A percentile compares a stretch with the other conserved stretches of the same genome.
These are phyloP conservation scores for Stagonosporopsis tanaceti DNA, from an alignment of 2,329 filamentous ascomycete species.

Conservation along the genomic window DNA sequence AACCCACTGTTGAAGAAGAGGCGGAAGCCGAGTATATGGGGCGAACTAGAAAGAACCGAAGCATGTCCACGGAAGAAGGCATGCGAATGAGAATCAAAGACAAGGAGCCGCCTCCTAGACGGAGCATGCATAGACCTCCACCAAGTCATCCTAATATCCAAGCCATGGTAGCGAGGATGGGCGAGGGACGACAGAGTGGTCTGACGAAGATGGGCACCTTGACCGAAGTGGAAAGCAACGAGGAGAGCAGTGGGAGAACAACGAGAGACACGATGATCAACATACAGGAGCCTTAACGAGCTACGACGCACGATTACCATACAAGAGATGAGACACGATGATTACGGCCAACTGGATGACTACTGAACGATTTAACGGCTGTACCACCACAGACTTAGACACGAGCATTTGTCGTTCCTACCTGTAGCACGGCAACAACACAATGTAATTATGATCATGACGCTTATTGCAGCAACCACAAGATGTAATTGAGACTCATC, in stretches of 20 bases:
- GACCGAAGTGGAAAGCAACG: constrained; percentile 6
- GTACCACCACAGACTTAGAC: background rate
- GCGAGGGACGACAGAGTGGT: constrained; percentile 38
- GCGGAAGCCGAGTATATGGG: constrained; percentile 18
- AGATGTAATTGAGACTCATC: background rate
- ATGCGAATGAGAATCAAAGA: constrained; percentile 36
- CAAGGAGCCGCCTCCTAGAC: constrained; percentile 8
- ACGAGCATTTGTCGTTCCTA: background rate
- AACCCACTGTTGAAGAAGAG: constrained; percentile 10
- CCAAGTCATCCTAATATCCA: constrained; percentile 42
- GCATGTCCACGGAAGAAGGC: constrained; percentile 39
- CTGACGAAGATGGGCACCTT: constrained; percentile 34
- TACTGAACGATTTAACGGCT: constrained; percentile 6
- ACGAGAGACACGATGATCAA: constrained; percentile 35
- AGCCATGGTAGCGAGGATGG: constrained; percentile 39
- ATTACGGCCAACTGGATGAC: constrained; percentile 6
- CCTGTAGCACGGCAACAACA: background rate
- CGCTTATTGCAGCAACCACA: background rate
- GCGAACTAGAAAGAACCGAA: constrained; percentile 26
- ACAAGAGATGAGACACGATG: constrained; percentile 4
- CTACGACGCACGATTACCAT: constrained; percentile 9
- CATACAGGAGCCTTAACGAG: constrained; percentile 21
- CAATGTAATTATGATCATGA: background rate
- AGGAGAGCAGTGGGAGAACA: constrained; percentile 15
- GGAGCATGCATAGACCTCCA: constrained; percentile 21